These are phyloP conservation scores for Fraxinus platypoda DNA, from an alignment of 305 asterid species.

Conservation along the genomic window DNA sequence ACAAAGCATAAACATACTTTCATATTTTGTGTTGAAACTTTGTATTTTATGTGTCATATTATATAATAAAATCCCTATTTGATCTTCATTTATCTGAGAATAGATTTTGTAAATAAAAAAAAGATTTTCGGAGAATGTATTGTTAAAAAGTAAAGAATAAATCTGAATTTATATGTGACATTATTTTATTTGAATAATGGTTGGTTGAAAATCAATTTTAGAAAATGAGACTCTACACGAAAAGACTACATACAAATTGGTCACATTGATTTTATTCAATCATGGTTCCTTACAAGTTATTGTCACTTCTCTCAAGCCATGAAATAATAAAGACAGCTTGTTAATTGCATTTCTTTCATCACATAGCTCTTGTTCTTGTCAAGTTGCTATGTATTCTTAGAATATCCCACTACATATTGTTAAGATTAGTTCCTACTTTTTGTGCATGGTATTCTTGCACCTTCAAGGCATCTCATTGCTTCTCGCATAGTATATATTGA, in stretches of 20 bases:
- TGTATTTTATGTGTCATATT: too few species aligned
- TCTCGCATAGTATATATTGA: not conserved
- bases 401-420: slow-evolving; percentile 24
- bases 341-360: not conserved
- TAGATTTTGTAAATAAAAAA: too few species aligned
- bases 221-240: not conserved
- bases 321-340: not conserved
- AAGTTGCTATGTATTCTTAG: slow-evolving; percentile 29
- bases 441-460: slow-evolving; percentile 1
- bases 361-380: slow-evolving; percentile 29
- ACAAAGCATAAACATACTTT: too few species aligned
- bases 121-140: too few species aligned
- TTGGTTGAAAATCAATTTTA: too few species aligned
- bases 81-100: too few species aligned
- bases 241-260: not conserved
- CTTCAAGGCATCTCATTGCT: not conserved
- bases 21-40: too few species aligned
- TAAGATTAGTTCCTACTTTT: slow-evolving; percentile 12
- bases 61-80: too few species aligned
- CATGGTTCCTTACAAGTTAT: not conserved
- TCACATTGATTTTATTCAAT: not conserved
- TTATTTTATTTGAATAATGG: too few species aligned
- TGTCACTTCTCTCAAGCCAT: not conserved
- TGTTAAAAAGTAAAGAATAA: too few species aligned
- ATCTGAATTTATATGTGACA: too few species aligned